A percentile compares a stretch with the other conserved stretches of the same genome.
phyloP scores from a whole-genome alignment of 352 stramenopile genomes.

The Halophytophthora batemanensis region DNA sequence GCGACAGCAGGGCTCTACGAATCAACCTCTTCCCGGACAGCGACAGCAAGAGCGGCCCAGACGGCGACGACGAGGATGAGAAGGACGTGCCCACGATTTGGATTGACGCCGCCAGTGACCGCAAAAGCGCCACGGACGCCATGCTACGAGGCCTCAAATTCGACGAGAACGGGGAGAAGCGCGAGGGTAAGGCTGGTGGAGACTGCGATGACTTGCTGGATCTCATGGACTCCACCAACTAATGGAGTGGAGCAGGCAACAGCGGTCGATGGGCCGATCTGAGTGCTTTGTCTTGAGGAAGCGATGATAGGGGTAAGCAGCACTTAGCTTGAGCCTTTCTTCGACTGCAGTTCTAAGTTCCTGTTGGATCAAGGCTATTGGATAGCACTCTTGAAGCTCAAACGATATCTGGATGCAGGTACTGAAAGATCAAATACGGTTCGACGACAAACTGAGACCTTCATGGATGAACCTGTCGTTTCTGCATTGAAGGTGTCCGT shows the following conservation, averaged over 20 bases:
- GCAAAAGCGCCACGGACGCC: slow-evolving; percentile 43
- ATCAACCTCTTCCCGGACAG: slow-evolving; percentile 82
- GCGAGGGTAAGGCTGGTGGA: slow-evolving; percentile 35
- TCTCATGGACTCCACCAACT: slow-evolving; percentile 82
- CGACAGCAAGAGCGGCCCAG: slow-evolving; percentile 24
- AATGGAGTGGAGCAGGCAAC: slow-evolving; percentile 2
- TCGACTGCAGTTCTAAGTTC: too few species aligned
- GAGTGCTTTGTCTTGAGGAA: too few species aligned
- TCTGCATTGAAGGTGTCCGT: too few species aligned
- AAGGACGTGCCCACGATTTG: slow-evolving; percentile 74
- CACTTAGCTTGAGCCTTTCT: too few species aligned
- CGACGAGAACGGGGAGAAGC: slow-evolving; percentile 39
- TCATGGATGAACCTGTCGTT: too few species aligned
- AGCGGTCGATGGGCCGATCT: too few species aligned
- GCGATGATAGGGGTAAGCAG: too few species aligned
- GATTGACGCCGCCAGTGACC: slow-evolving; percentile 77
- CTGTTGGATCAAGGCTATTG: too few species aligned
- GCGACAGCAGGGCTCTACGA: slow-evolving; percentile 60
- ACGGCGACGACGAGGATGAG: slow-evolving; percentile 53
- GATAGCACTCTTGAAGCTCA: too few species aligned
- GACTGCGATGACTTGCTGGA: slow-evolving; percentile 77
- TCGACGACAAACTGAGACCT: too few species aligned
- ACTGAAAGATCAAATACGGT: too few species aligned
- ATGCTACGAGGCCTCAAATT: slow-evolving; percentile 67
- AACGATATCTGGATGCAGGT: too few species aligned